These are phyloP conservation scores for Candida mattraensis DNA, from an alignment of 805 yeast species.

Conservation along the genomic window DNA sequence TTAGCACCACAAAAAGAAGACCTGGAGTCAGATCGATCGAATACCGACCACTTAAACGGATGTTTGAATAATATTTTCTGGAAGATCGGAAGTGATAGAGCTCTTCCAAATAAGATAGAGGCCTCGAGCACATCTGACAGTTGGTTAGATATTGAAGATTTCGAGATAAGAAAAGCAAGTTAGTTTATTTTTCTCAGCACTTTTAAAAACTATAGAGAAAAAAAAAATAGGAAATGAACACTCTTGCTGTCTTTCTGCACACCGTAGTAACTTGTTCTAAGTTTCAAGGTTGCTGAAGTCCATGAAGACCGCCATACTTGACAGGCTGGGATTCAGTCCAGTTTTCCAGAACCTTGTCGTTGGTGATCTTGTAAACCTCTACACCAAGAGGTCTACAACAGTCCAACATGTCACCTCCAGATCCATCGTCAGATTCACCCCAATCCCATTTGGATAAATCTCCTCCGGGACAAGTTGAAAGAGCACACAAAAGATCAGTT, in stretches of 20 bases:
- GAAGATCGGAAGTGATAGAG: conserved; percentile 9
- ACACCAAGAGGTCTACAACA: conserved; percentile 64
- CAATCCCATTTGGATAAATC: conserved; percentile 69
- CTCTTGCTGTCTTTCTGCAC: no score
- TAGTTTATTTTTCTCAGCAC: no score
- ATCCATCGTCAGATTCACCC: conserved; percentile 57
- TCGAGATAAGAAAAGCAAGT: no score
- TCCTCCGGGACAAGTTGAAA: conserved; percentile 71
- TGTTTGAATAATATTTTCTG: conserved; percentile 5
- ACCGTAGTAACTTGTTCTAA: no score
- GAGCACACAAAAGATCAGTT: conserved; percentile 60
- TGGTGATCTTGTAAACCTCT: conserved; percentile 56
- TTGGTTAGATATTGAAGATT: no score
- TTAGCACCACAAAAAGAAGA: conserved; percentile 12
- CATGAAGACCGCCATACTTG: conserved; percentile 58
- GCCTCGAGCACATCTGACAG: conserved; percentile 6
- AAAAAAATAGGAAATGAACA: no score
- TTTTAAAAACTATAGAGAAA: no score
- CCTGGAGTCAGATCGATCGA: conserved; percentile 10
- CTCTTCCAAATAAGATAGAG: conserved; percentile 10
- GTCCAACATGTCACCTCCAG: conserved; percentile 51
- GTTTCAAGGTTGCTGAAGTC: conserved; percentile 24
- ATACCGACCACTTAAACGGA: conserved; percentile 17
- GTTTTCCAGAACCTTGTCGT: conserved; percentile 41
- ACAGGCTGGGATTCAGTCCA: conserved; percentile 55